Conservation (phyloP, 1,284 basidiomycete species). For the Papiliotrema flavescens region DNA sequence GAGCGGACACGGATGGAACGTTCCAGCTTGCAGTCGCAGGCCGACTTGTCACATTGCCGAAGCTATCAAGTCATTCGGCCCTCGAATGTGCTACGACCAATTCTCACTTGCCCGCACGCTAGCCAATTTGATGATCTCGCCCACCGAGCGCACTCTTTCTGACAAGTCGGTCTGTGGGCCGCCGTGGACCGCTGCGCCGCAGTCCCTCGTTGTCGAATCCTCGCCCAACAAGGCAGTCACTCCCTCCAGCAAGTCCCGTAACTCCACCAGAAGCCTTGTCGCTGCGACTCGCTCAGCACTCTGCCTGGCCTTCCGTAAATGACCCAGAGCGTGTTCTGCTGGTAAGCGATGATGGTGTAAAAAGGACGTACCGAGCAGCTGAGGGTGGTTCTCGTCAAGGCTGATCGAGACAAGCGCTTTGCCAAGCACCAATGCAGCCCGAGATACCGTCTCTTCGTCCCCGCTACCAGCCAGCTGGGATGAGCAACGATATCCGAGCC, state of each 20-base stretch:
- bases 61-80: too few species aligned
- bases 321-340: slow-evolving; percentile 3
- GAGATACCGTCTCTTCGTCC: slow-evolving; percentile 20
- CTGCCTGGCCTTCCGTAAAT: slow-evolving; percentile 12
- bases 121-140: slow-evolving; percentile 33
- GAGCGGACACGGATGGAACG: too few species aligned
- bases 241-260: slow-evolving; percentile 15
- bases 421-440: slow-evolving; percentile 29
- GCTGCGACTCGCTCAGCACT: slow-evolving; percentile 12
- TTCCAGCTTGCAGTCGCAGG: too few species aligned
- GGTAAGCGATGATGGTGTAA: background rate
- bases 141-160: slow-evolving; percentile 20
- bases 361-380: background rate
- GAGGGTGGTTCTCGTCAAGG: background rate
- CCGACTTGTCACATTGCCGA: too few species aligned
- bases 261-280: slow-evolving; percentile 9
- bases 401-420: slow-evolving; percentile 25
- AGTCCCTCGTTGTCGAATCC: background rate
- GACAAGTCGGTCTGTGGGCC: background rate
- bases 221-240: slow-evolving; percentile 1
- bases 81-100: slow-evolving; percentile 19
- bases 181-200: background rate
- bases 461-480: slow-evolving; percentile 7
- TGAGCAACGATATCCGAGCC: background rate
- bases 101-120: slow-evolving; percentile 32